Evolutionary conservation across 2,329 filamentous ascomycete genomes (phyloP), one percentile per base, ranked within the genome.

Genomic region (Aureobasidium lini): DNA sequence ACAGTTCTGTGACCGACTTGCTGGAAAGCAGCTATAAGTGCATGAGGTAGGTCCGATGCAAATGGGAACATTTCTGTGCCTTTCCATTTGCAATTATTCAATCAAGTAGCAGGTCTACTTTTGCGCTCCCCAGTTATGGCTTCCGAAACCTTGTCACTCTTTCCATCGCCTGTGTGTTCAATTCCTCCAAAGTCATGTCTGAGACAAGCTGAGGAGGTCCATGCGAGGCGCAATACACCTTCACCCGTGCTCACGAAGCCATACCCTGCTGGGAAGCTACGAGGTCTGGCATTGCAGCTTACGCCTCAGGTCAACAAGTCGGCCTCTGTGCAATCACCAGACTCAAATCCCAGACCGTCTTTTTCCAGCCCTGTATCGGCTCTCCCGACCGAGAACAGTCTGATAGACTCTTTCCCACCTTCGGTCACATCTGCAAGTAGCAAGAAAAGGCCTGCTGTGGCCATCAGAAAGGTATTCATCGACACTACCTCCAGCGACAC

Each of bases 131-230:
- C 7, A 37, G 23, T 13, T 16, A 60, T 60, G 57, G 34, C 57
- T 9, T 46, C 49, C 47, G 57, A 60, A 15, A 54, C 47, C 4
- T 43, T 54, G 15, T 53, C 47, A 36, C 57, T 60, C 32, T 60
- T 60, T 40, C 57, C 57, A 3, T 53, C 57, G 18, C 48, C 57
- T 32, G 39, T 52, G 3, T 52, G 46, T 34, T 47, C 47, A 4
- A 34, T 47, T n/a, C 47, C 48, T 13, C 42, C 49, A 42, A 60
- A 54, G 48, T 60, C 57, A 11, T 60, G 57, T 60, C 40, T 60
- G 49, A 53, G 48, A 42, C 48, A 60, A 16, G 48, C 32, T 28
- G 39, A 46, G 29, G 48, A 36, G 5, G 15, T 47, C 16, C 53
- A 57, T 4, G 43, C n/a, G 15, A 46, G 53, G 47, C 53, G n/a